Conservation (phyloP, 225 moss, liverwort and hornwort genomes). For the Marchantia polymorpha region DNA sequence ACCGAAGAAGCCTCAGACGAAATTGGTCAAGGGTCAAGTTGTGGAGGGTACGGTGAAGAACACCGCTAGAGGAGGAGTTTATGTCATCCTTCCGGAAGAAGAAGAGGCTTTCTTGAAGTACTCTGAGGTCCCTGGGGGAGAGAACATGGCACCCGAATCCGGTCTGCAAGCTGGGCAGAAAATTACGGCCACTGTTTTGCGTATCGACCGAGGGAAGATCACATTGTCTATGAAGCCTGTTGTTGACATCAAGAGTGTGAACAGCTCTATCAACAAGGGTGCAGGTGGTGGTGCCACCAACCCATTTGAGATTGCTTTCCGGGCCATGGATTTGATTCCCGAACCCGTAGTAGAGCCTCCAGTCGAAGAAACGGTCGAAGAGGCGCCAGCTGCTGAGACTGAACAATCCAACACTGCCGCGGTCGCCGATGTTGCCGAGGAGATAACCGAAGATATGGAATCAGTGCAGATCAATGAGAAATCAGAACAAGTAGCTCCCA, state of each 20-base stretch:
- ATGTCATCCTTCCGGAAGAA: constrained; percentile 55
- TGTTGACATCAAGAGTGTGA: constrained; percentile 78
- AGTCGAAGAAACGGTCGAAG: constrained; percentile 11
- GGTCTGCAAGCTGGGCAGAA: constrained; percentile 76
- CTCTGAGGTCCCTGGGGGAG: constrained; percentile 78
- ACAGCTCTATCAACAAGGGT: constrained; percentile 66
- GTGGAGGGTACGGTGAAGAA: constrained; percentile 93
- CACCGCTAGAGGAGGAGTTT: constrained; percentile 74
- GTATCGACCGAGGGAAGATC: constrained; percentile 78
- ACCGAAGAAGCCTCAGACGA: constrained; percentile 61
- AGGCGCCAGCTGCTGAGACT: constrained; percentile 10
- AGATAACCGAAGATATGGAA: background rate
- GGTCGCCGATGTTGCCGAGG: background rate
- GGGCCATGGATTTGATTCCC: constrained; percentile 63
- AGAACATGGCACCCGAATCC: constrained; percentile 74
- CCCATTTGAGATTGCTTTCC: constrained; percentile 84
- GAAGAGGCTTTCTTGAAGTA: constrained; percentile 89
- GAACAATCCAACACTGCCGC: constrained; percentile 1
- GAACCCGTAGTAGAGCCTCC: constrained; percentile 6
- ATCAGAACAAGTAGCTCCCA: background rate
- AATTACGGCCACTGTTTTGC: constrained; percentile 75
- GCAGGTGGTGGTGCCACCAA: constrained; percentile 60
- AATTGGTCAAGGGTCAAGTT: constrained; percentile 73
- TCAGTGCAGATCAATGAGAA: background rate
- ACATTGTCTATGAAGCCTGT: constrained; percentile 75